Conservation (phyloP, 2,329 filamentous ascomycete genomes). For the Curvularia sp. region DNA sequence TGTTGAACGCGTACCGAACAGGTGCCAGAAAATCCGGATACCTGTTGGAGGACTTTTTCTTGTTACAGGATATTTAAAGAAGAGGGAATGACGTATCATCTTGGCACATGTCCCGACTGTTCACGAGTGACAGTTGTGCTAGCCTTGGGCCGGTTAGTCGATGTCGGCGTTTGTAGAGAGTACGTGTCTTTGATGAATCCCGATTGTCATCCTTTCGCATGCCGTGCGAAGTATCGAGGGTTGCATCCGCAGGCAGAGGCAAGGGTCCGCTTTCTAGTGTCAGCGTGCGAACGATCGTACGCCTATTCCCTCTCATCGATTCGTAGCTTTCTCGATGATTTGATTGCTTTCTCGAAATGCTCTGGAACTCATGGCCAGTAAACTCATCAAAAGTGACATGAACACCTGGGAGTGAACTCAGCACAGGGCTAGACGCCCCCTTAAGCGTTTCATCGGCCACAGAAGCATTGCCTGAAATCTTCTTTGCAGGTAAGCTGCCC, state of each 20-base stretch:
- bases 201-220: neutral
- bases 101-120: neutral
- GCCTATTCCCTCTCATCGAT: neutral
- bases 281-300: constrained; percentile 3
- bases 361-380: constrained; percentile 16
- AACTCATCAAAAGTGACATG: constrained; percentile 23
- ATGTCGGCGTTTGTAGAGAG: neutral
- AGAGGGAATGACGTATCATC: neutral
- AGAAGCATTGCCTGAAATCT: neutral
- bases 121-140: neutral
- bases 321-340: neutral
- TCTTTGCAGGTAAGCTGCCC: neutral
- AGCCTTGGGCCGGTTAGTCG: neutral
- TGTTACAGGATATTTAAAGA: neutral
- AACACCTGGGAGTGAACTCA: neutral
- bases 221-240: neutral
- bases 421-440: neutral
- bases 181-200: neutral
- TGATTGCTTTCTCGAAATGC: neutral
- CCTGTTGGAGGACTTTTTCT: constrained; percentile 9
- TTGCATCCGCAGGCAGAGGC: constrained; percentile 6
- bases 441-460: neutral
- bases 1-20: constrained; percentile 4
- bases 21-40: constrained; percentile 23
- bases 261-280: constrained; percentile 13